These are phyloP conservation scores for Aspergillus felis DNA, from an alignment of 2,329 filamentous ascomycete genomes.

Conservation along the genomic window DNA sequence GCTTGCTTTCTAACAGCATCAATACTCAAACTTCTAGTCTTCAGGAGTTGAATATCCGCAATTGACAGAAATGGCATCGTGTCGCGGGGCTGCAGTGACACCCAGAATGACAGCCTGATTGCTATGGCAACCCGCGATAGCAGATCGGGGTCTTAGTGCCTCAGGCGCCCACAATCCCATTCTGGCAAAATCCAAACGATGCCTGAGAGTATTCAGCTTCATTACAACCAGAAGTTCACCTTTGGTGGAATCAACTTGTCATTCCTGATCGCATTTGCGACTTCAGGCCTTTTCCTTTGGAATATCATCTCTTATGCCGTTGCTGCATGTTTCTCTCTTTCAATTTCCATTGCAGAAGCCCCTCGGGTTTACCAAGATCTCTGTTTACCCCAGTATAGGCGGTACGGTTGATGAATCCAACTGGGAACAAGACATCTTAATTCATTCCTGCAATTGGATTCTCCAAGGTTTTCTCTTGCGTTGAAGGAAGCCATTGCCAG, in stretches of 20 bases:
- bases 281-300: neutral
- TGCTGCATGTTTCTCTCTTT: slow-evolving; percentile 22
- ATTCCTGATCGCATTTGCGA: neutral
- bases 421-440: neutral
- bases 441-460: neutral
- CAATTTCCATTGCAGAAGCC: slow-evolving; percentile 16
- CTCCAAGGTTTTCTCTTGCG: neutral
- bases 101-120: slow-evolving; percentile 11
- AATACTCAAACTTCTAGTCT: no score
- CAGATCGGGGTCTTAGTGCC: slow-evolving; percentile 9
- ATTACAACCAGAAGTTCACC: slow-evolving; percentile 1
- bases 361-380: slow-evolving; percentile 1
- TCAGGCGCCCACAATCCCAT: slow-evolving; percentile 17
- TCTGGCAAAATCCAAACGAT: slow-evolving; percentile 25
- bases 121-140: slow-evolving; percentile 25
- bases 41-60: no score
- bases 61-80: no score
- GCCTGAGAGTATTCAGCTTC: neutral
- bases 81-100: neutral
- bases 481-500: neutral
- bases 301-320: slow-evolving; percentile 1
- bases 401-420: neutral
- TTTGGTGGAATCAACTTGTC: slow-evolving; percentile 2
- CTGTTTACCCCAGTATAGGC: slow-evolving; percentile 6
- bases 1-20: no score